Conservation (phyloP, 2,329 filamentous ascomycete species). For the Cercospora berteroae region DNA sequence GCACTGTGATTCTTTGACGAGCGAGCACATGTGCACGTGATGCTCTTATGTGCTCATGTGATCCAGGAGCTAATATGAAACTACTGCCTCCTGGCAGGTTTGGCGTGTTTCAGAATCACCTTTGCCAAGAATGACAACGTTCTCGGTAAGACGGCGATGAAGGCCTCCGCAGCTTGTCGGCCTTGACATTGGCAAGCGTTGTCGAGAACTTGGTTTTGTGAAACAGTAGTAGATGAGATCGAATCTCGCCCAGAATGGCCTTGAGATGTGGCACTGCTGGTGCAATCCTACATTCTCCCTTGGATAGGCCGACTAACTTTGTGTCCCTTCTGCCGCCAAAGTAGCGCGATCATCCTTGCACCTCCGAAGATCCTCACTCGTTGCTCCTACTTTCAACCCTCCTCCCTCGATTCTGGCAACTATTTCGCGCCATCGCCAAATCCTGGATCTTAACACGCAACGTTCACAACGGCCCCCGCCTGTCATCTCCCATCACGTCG, state of each 20-base stretch:
- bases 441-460: constrained; percentile 10
- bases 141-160: not conserved
- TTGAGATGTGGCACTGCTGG: not conserved
- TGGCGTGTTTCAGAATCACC: not conserved
- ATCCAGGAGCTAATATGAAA: not conserved
- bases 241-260: not conserved
- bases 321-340: not conserved
- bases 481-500: not conserved
- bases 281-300: not conserved
- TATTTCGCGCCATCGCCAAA: not conserved
- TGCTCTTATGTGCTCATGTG: not conserved
- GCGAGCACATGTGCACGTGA: not conserved
- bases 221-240: not conserved
- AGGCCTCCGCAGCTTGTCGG: too few species aligned
- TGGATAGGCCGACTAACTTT: not conserved
- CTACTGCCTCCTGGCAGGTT: not conserved
- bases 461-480: not conserved
- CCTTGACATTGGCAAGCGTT: not conserved
- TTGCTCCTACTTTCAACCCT: not conserved
- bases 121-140: not conserved
- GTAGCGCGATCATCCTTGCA: constrained; percentile 3
- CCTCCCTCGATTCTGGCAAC: not conserved
- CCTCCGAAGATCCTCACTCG: not conserved
- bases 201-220: not conserved
- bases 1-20: not conserved